Evolutionary conservation across 2,329 filamentous ascomycete species (phyloP).

Genomic region (Colletotrichum incanum): DNA sequence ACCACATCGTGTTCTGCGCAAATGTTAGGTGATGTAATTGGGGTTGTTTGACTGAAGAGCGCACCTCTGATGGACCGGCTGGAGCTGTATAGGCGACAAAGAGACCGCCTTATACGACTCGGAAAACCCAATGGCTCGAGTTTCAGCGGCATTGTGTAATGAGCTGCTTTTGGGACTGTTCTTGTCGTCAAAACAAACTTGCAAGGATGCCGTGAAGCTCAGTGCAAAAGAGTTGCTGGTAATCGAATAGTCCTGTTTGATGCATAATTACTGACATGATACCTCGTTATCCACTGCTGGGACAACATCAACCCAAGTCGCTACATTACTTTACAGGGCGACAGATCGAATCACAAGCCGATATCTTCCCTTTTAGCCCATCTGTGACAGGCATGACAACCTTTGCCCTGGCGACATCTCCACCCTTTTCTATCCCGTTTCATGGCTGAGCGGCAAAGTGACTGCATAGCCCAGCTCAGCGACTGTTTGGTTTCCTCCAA

Average conservation of each 20-base stretch:
- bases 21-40: constrained; percentile 2
- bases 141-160: constrained; percentile 28
- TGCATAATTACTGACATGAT: background rate
- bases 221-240: background rate
- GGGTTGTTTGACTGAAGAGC: background rate
- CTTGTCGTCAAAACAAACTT: background rate
- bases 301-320: background rate
- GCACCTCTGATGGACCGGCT: constrained; percentile 30
- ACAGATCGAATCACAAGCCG: background rate
- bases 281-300: background rate
- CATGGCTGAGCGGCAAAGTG: background rate
- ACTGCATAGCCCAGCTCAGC: background rate
- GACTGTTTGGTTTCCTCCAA: no score
- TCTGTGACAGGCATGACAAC: background rate
- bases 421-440: background rate
- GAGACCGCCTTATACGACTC: constrained; percentile 5
- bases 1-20: constrained; percentile 58
- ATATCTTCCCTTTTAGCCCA: background rate
- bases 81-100: constrained; percentile 24
- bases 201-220: constrained; percentile 11
- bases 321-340: background rate
- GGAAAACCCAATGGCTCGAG: constrained; percentile 23
- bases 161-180: background rate
- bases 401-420: background rate
- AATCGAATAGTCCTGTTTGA: background rate